Base-by-base conservation (phyloP, 148 eudicot genomes). In the Chenopodium suecicum region DNA sequence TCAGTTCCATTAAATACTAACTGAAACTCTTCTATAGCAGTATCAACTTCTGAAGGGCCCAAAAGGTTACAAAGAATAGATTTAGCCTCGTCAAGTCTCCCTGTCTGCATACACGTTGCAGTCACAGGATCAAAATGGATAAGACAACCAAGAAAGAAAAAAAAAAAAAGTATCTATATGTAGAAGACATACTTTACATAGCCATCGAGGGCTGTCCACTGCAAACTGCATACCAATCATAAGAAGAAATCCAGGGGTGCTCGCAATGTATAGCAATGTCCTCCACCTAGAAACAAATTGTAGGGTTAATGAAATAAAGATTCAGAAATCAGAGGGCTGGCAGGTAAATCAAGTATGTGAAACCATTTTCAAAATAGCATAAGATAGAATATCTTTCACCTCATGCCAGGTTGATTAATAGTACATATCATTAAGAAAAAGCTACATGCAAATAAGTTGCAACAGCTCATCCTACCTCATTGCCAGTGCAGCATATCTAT, bases 181-280 rank as follows among this genome's bases (percentile, higher is more conserved):
- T 52, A 23, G 77, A 76, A 54, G 75, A 86, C 70, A 71, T 91
- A 93, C 98, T 84, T 92, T 91, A 80, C 92, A 92, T 74, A 93
- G 86, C 98, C 98, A 93, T 31, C 95, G 90, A 50, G 98, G 95
- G 80, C 98, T 93, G 22, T 93, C 98, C 71, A 86, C 95, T 65
- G 94, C 90, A 85, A 92, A 91, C 79, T 91, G 94, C 94, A 92
- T 90, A 10, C 98, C 98, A 31, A 85, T 71, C 31, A 84, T 79
- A 78, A 93, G 82, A 86, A 88, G 58, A 84, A 93, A 88, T 32
- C 95, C 98, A 67, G 98, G 98, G 54, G 88, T 58, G 78, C 89
- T 92, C 9, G 98, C 91, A 78, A 93, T 83, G 74, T 93, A 89
- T 34, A 93, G 88, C 87, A 92, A 88, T 56, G 77, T 86, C 85